phyloP scores from a whole-genome alignment of 495 filamentous ascomycete genomes.

The Glarea lozoyensis region DNA sequence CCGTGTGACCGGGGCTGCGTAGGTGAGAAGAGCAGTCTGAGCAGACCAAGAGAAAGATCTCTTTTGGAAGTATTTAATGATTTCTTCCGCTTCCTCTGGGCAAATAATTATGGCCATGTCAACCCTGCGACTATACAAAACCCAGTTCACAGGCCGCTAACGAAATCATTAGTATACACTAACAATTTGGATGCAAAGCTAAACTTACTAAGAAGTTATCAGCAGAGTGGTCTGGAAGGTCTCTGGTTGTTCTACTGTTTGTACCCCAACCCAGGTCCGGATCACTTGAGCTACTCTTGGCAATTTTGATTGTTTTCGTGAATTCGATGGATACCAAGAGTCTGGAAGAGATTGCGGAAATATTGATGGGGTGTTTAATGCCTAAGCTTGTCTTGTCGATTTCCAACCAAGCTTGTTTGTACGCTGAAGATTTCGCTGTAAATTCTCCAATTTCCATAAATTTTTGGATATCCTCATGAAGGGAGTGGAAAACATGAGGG shows the following conservation, averaged over 20 bases:
- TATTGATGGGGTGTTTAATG: constrained; percentile 22
- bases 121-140: constrained; percentile 27
- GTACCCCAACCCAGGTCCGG: not conserved
- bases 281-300: constrained; percentile 21
- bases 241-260: too few relatives aligned
- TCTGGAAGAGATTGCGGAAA: constrained; percentile 6
- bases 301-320: constrained; percentile 22
- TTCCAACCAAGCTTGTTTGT: constrained; percentile 24
- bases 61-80: constrained; percentile 27
- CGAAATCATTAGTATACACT: not conserved
- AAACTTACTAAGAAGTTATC: too few relatives aligned
- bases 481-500: constrained; percentile 20
- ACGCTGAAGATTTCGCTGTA: constrained; percentile 14
- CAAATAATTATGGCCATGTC: constrained; percentile 31
- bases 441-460: constrained; percentile 30
- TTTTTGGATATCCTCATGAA: constrained; percentile 25
- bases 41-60: not conserved
- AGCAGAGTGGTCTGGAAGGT: too few relatives aligned
- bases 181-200: not conserved
- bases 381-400: constrained; percentile 26
- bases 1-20: constrained; percentile 41
- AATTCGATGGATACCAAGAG: constrained; percentile 33
- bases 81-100: constrained; percentile 32
- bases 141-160: constrained; percentile 38
- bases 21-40: constrained; percentile 33